Evolutionary conservation across 2,329 filamentous ascomycete species (phyloP), one percentile per base, ranked within the genome.

Genomic region (Aspergillus carbonarius): DNA sequence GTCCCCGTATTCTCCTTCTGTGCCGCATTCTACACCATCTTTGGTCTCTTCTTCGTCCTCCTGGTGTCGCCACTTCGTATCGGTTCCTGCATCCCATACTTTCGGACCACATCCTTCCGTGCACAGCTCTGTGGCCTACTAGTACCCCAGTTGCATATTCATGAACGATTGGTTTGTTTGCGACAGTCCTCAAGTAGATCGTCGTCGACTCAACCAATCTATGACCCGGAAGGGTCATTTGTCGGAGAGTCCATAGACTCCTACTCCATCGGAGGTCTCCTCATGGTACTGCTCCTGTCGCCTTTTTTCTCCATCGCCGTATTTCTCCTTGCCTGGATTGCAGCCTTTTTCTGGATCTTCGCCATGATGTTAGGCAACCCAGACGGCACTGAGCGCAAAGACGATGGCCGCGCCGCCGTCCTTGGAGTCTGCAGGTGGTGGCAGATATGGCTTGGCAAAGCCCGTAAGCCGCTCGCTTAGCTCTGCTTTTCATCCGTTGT

Each of bases 291-390:
- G 60, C 65, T 85, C 1, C 71, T 85, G 25, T 83, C 83, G 3
- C 83, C 85, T 1, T 66, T 87, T 39, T 71, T 86, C 50, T 83
- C 83, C 54, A 71, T 86, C 10, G 83, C 80, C 37, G 76, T 87
- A 48, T 79, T 84, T 18, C 70, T 86, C 13, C 81, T 82, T 1
- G 79, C 82, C 5, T 88, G 85, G 85, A 81, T 83, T 0, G 79
- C 84, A 0, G 85, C 83, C 1, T 81, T 78, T 18, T 88, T 87
- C 74, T 88, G 85, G 85, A 74, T 86, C 53, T 86, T 85, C 66
- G 79, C 83, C 23, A 80, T 81, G 66, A 82, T 87, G 10, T 74
- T 88, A 50, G 85, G 85, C 4, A 85, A 88, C 70, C 85, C 85
- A 30, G 84, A 85, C 55, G 82, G 82, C 40, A 82, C 81, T 30